Percentiles rank a stretch among this genome's conserved stretches.
phyloP scores from a whole-genome alignment of 139 green algal genomes.

The Chlamydomonas urium region DNA sequence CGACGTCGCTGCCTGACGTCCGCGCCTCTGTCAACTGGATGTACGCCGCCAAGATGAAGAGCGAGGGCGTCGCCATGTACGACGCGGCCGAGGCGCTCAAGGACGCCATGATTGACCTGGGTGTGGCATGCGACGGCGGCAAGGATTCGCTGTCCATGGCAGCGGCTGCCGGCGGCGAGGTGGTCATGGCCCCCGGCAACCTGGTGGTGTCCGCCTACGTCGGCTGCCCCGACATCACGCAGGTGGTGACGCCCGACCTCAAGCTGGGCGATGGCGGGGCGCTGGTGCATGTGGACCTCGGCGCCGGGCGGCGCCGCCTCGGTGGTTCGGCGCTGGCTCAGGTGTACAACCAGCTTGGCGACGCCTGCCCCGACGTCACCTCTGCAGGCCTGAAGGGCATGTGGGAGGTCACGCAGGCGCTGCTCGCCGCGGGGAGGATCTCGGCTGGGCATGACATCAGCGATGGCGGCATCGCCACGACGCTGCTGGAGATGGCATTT shows the following conservation, averaged over 20 bases:
- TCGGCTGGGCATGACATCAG: slow-evolving; percentile 91
- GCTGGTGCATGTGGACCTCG: slow-evolving; percentile 93
- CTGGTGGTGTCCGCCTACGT: slow-evolving; percentile 94
- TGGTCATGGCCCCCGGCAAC: slow-evolving; percentile 93
- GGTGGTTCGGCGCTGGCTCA: slow-evolving; percentile 92
- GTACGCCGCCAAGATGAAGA: slow-evolving; percentile 96
- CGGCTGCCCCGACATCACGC: slow-evolving; percentile 92
- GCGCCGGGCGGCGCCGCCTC: slow-evolving; percentile 55
- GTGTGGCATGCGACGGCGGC: slow-evolving; percentile 91
- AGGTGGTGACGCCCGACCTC: slow-evolving; percentile 67
- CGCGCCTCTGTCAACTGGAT: slow-evolving; percentile 99
- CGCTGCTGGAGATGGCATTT: slow-evolving; percentile 96
- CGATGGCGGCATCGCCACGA: slow-evolving; percentile 83
- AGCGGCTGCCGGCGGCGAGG: slow-evolving; percentile 75
- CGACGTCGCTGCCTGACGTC: slow-evolving; percentile 79
- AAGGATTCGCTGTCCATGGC: slow-evolving; percentile 99
- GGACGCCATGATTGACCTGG: slow-evolving; percentile 81
- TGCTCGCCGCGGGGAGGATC: slow-evolving; percentile 68
- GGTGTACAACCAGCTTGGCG: slow-evolving; percentile 65
- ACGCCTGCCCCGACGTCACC: slow-evolving; percentile 80
- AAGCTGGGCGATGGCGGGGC: slow-evolving; percentile 60
- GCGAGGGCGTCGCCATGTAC: slow-evolving; percentile 94
- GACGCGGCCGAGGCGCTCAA: slow-evolving; percentile 73
- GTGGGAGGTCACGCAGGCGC: slow-evolving; percentile 77
- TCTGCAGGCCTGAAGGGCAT: slow-evolving; percentile 56